Base-by-base conservation (phyloP, 148 eudicot species). In the Silene latifolia region DNA sequence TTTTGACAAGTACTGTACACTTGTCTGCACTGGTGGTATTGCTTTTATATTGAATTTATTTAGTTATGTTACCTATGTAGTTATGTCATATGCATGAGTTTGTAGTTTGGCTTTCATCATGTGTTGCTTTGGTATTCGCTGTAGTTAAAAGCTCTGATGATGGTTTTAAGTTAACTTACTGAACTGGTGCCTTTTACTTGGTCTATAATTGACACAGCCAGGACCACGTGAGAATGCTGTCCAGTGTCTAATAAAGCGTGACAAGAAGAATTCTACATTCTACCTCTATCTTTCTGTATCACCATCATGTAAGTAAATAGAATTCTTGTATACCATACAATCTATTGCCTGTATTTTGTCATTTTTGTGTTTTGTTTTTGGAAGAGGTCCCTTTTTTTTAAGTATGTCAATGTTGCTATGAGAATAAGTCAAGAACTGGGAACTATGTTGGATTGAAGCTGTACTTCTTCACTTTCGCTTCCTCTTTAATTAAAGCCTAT, bases 221-320 rank as follows among this genome's bases (percentile, higher is more conserved):
- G 98, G 97, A 61, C 97, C 98, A 15, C 89, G 88, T 71, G 96
- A 90, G 27, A 62, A 74, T 67, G 92, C 97, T 12, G 85, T 87
- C 80, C 98, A 95, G 66, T 95, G 98, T 79, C 83, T 95, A 21
- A 90, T 95, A 74, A 92, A 86, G 72, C 85, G 98, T 59, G 88
- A 92, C 90, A 95, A 90, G 87, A 95, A 81, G 80, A 92, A 81
- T 71, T 84, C 88, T 2, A 88, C 89, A 8, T 92, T 90, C 81
- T 90, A 87, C 80, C 89, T 95, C 10, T 90, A 89, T 79, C 97
- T 95, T 77, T 90, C 97, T 75, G 86, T 83, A 74, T 82, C 88
- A 23, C 81, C 91, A 58, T 84, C 87, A 53, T 83, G 98, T 95
- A 80, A 86, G 97, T 88, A 32, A 44, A 42, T 42, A 18, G 25